A percentile compares a stretch with the other conserved stretches of the same genome.
Conservation (phyloP, 495 filamentous ascomycete genomes). For the Lasiosphaeris hirsuta region DNA sequence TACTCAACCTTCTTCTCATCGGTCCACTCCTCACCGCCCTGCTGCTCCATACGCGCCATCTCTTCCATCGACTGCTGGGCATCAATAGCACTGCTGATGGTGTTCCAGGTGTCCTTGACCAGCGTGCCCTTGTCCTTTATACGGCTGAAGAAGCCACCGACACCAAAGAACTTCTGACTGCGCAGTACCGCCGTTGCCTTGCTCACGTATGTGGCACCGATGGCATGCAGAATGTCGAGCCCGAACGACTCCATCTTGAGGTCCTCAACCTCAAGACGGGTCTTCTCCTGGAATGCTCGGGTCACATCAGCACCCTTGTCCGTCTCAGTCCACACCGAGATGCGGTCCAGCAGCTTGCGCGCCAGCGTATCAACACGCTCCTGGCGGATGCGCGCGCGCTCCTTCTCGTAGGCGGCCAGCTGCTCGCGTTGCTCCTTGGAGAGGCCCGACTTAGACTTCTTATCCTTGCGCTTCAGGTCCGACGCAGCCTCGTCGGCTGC, state of each 20-base stretch:
- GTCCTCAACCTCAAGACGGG: conserved; percentile 91
- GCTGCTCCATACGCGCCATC: conserved; percentile 94
- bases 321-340: conserved; percentile 96
- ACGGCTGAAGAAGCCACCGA: conserved; percentile 87
- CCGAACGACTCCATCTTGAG: conserved; percentile 99
- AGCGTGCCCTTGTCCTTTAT: conserved; percentile 96
- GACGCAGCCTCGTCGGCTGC: conserved; percentile 71
- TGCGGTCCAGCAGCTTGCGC: conserved; percentile 81
- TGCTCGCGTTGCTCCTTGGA: conserved; percentile 89
- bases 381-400: conserved; percentile 79
- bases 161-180: conserved; percentile 93
- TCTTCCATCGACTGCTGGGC: conserved; percentile 98
- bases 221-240: conserved; percentile 92
- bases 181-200: conserved; percentile 87
- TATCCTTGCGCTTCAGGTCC: conserved; percentile 58
- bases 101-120: conserved; percentile 97
- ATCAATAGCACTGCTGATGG: conserved; percentile 94
- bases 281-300: conserved; percentile 87
- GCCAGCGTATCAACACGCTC: conserved; percentile 82
- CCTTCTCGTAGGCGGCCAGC: conserved; percentile 80
- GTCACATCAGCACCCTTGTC: conserved; percentile 86
- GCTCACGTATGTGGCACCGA: conserved; percentile 81
- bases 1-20: conserved; percentile 98
- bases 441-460: conserved; percentile 84
- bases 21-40: conserved; percentile 96